Percentiles rank a stretch among this genome's conserved stretches.
Conservation (phyloP, 768 basidiomycete genomes). For the Melanogaster broomeanus region DNA sequence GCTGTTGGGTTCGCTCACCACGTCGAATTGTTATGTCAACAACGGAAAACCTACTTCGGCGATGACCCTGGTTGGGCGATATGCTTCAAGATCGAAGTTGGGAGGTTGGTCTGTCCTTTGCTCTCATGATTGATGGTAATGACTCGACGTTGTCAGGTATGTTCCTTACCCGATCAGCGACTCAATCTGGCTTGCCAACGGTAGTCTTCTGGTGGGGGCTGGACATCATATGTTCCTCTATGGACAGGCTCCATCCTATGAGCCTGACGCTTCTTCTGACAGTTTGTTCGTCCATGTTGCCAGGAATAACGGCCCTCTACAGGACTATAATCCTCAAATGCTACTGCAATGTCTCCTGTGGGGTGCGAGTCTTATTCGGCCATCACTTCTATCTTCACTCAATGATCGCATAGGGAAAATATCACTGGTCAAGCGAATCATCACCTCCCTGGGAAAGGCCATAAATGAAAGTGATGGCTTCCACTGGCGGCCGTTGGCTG, state of each 20-base stretch:
- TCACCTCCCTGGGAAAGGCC: slow-evolving; percentile 60
- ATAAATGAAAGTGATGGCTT: slow-evolving; percentile 12
- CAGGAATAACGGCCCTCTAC: slow-evolving; percentile 79
- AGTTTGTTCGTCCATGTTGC: slow-evolving; percentile 85
- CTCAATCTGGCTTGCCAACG: slow-evolving; percentile 88
- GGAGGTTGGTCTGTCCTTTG: slow-evolving; percentile 48
- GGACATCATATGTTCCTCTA: slow-evolving; percentile 85
- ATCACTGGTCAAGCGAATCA: slow-evolving; percentile 81
- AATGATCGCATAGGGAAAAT: slow-evolving; percentile 61
- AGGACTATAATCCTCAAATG: slow-evolving; percentile 93
- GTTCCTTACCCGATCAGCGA: slow-evolving; percentile 81
- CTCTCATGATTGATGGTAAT: background rate
- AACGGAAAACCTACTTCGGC: slow-evolving; percentile 90
- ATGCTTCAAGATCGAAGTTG: slow-evolving; percentile 69
- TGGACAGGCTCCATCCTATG: slow-evolving; percentile 44
- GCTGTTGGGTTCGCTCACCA: slow-evolving; percentile 84
- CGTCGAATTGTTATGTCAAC: slow-evolving; percentile 87
- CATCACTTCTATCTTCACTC: background rate
- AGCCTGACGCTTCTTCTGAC: slow-evolving; percentile 30
- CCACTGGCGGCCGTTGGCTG: slow-evolving; percentile 52
- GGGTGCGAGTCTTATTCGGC: slow-evolving; percentile 53
- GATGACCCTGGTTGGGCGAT: slow-evolving; percentile 77
- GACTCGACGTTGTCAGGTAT: slow-evolving; percentile 45
- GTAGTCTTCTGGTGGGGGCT: slow-evolving; percentile 78
- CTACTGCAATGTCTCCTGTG: slow-evolving; percentile 88